Evolutionary conservation across 2,329 filamentous ascomycete genomes (phyloP), one percentile per base, ranked within the genome.

Genomic region (Aspergillus clavatus): DNA sequence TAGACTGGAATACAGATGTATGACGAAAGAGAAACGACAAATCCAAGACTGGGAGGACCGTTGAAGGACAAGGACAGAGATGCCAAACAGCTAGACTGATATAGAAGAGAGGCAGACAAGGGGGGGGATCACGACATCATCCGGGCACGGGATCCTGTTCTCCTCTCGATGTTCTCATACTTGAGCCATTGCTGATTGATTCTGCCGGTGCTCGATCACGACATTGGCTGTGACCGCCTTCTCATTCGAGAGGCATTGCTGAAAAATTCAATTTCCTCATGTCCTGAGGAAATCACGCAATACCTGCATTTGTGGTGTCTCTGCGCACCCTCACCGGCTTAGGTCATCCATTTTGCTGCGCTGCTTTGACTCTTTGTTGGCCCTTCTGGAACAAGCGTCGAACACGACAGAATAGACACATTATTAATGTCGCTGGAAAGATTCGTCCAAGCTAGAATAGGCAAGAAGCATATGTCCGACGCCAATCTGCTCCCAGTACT

Each of bases 281-380:
- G 53, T 38, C 42, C 46, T 42, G 42, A 43, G 52, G 48, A 60
- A 64, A 70, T 65, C 67, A 70, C 67, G 67, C 67, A 63, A 70
- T 70, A 61, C 48, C 50, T 66, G 65, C 64, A 23, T 46, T 4
- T 19, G 7, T 39, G 60, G 59, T 53, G 10, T 5, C 40, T 57
- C 35, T 46, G 39, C 40, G 11, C 22, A 2, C 23, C 61, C 55
- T 51, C n/a, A 63, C 1, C 21, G 24, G 35, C 28, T 42, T 46
- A 42, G 48, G 18, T 50, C 48, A 49, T 23, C 35, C 21, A 16
- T n/a, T 29, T 52, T 36, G 42, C 24, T 14, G 28, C 12, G n/a
- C 24, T 23, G 10, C 23, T 38, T 31, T 56, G 51, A 24, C 57
- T 53, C 58, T 51, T 55, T 55, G 55, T 54, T 40, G 18, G 18